Evolutionary conservation across 805 yeast species (phyloP).

Genomic region (Kodamaea kakaduensis): DNA sequence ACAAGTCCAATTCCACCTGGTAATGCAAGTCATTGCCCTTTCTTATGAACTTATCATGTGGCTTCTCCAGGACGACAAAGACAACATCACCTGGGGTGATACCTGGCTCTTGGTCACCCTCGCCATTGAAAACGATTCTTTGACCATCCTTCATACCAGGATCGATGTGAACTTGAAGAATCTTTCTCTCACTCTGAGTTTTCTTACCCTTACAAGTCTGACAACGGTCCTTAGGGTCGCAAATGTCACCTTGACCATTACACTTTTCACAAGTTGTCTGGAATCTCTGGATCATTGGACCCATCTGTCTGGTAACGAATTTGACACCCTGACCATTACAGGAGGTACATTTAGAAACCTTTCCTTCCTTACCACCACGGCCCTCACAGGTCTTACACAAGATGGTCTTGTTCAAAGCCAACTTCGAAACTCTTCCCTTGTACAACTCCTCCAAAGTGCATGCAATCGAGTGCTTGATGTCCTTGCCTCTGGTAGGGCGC

Average conservation of each 20-base stretch:
- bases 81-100: conserved; percentile 95
- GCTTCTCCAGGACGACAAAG: conserved; percentile 86
- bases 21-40: conserved; percentile 82
- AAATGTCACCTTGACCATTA: conserved; percentile 86
- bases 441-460: conserved; percentile 90
- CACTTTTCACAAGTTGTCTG: conserved; percentile 92
- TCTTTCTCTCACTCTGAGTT: conserved; percentile 82
- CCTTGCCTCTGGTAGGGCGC: conserved; percentile 82
- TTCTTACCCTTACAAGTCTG: conserved; percentile 84
- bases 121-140: conserved; percentile 85
- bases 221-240: conserved; percentile 86
- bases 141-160: conserved; percentile 98
- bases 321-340: conserved; percentile 93
- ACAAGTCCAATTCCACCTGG: conserved; percentile 82
- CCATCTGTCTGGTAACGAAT: conserved; percentile 96
- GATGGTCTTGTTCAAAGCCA: conserved; percentile 89
- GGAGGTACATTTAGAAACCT: conserved; percentile 77
- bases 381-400: conserved; percentile 89
- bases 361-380: conserved; percentile 90
- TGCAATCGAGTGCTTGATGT: conserved; percentile 81
- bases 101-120: conserved; percentile 96
- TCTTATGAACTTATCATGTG: conserved; percentile 79
- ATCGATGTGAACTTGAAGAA: conserved; percentile 88
- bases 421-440: conserved; percentile 90
- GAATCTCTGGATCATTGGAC: conserved; percentile 98